These are phyloP conservation scores for Alternaria consortialis DNA, from an alignment of 2,329 filamentous ascomycete genomes.

Conservation along the genomic window DNA sequence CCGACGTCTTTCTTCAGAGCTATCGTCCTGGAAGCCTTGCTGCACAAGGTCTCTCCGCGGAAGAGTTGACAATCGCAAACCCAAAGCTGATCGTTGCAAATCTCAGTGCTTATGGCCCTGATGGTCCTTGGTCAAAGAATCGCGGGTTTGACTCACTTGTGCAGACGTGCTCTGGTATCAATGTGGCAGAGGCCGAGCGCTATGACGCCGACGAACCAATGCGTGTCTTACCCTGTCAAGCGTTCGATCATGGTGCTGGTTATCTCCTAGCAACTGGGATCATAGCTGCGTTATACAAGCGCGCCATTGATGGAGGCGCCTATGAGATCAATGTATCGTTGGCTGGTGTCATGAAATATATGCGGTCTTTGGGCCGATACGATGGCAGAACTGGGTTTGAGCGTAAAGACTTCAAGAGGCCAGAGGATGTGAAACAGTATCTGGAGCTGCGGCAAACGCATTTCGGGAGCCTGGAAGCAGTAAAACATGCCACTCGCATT, in stretches of 20 bases:
- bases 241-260: slow-evolving; percentile 64
- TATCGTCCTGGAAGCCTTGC: slow-evolving; percentile 61
- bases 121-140: slow-evolving; percentile 57
- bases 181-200: slow-evolving; percentile 63
- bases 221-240: slow-evolving; percentile 62
- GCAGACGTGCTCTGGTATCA: slow-evolving; percentile 66
- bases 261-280: slow-evolving; percentile 66
- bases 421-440: slow-evolving; percentile 46
- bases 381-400: slow-evolving; percentile 57
- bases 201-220: slow-evolving; percentile 53
- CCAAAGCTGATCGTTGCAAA: slow-evolving; percentile 61
- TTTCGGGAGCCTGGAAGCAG: slow-evolving; percentile 59
- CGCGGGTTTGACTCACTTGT: slow-evolving; percentile 66
- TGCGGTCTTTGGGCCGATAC: slow-evolving; percentile 64
- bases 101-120: slow-evolving; percentile 62
- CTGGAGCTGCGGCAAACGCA: slow-evolving; percentile 57
- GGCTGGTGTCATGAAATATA: slow-evolving; percentile 65
- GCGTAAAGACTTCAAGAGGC: slow-evolving; percentile 40
- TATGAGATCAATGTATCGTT: slow-evolving; percentile 66
- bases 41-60: slow-evolving; percentile 53
- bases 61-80: slow-evolving; percentile 52
- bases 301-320: slow-evolving; percentile 56
- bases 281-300: slow-evolving; percentile 60
- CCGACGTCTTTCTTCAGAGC: slow-evolving; percentile 65
- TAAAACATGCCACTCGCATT: slow-evolving; percentile 60